A percentile compares a stretch with the other conserved stretches of the same genome.
phyloP scores from a whole-genome alignment of 768 basidiomycete genomes.

The Lactifluus rugatus region DNA sequence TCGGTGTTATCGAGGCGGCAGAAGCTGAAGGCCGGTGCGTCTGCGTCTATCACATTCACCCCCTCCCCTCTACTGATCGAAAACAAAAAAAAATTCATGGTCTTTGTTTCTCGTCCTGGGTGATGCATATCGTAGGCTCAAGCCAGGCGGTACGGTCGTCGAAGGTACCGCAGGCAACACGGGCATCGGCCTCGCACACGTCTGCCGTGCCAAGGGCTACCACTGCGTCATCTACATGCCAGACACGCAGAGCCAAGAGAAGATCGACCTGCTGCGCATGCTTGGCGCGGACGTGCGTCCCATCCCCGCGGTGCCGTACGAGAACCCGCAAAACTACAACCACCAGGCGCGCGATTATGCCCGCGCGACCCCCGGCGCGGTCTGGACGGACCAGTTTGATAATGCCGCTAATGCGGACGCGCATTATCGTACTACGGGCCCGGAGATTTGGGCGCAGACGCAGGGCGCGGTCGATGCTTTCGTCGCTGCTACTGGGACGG shows the following conservation, averaged over 20 bases:
- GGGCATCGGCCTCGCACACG: slow-evolving; percentile 91
- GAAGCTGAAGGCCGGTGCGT: slow-evolving; percentile 74
- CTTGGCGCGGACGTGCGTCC: slow-evolving; percentile 94
- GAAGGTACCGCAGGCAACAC: slow-evolving; percentile 99
- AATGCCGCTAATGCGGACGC: slow-evolving; percentile 84
- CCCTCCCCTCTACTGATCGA: neutral
- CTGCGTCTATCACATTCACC: neutral
- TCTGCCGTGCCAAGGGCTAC: slow-evolving; percentile 88
- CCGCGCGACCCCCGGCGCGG: slow-evolving; percentile 57
- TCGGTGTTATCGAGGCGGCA: slow-evolving; percentile 79
- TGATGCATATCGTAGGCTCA: slow-evolving; percentile 39
- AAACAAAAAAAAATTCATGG: neutral
- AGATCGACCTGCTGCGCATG: slow-evolving; percentile 96
- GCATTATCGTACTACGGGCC: slow-evolving; percentile 87
- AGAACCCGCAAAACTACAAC: slow-evolving; percentile 94
- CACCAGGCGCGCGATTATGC: slow-evolving; percentile 93
- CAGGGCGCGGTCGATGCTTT: slow-evolving; percentile 74
- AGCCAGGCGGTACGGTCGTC: slow-evolving; percentile 92
- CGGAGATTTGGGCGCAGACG: slow-evolving; percentile 94
- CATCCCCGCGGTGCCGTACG: slow-evolving; percentile 93
- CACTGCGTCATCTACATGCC: slow-evolving; percentile 99
- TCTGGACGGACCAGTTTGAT: slow-evolving; percentile 99
- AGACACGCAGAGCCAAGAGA: slow-evolving; percentile 94
- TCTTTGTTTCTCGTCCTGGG: neutral
- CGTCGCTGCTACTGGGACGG: slow-evolving; percentile 90